phyloP scores from a whole-genome alignment of 768 basidiomycete species.

The Dendrothele bispora region DNA sequence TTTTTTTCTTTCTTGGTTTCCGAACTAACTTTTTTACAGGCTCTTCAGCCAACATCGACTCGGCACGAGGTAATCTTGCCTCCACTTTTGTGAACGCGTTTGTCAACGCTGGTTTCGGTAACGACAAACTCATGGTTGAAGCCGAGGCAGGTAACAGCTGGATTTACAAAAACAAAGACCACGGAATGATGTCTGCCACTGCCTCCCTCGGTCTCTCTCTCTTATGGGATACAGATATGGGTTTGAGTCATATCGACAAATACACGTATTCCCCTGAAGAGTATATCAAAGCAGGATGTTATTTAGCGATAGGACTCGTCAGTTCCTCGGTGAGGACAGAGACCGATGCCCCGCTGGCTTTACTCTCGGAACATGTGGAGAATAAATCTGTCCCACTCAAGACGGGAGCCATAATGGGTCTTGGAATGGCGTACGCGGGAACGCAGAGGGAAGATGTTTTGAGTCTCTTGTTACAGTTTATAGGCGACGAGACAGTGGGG shows the following conservation, averaged over 20 bases:
- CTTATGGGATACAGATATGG: conserved; percentile 95
- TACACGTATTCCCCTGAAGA: conserved; percentile 97
- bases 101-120: conserved; percentile 97
- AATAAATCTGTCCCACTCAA: conserved; percentile 83
- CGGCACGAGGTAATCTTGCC: conserved; percentile 91
- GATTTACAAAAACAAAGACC: conserved; percentile 99
- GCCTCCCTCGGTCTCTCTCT: conserved; percentile 92
- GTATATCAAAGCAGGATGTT: conserved; percentile 95
- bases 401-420: conserved; percentile 86
- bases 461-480: conserved; percentile 71
- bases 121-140: conserved; percentile 97
- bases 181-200: conserved; percentile 98
- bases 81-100: conserved; percentile 99
- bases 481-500: conserved; percentile 77
- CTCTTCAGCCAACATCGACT: conserved; percentile 72
- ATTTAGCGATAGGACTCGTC: conserved; percentile 91
- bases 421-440: conserved; percentile 94
- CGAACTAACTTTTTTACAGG: neutral
- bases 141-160: conserved; percentile 96
- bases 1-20: neutral
- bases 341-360: conserved; percentile 87
- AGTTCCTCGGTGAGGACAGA: conserved; percentile 90
- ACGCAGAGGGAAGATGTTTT: conserved; percentile 87
- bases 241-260: conserved; percentile 93
- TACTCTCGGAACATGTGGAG: conserved; percentile 87